These are phyloP conservation scores for Spinellus fusiger DNA, from an alignment of 192 early-diverging fungal species.

Conservation along the genomic window DNA sequence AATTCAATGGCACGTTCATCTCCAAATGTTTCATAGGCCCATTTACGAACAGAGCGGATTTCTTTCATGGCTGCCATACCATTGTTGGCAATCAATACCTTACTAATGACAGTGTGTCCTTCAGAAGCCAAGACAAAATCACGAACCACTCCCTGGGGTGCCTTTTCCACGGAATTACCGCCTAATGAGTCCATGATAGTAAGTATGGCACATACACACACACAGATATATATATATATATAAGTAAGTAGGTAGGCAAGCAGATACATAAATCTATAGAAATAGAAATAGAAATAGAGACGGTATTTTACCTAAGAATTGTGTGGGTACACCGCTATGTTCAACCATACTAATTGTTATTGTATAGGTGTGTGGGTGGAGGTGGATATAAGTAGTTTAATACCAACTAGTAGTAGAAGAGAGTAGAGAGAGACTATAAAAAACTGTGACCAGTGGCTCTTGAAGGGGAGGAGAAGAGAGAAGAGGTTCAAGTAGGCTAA, in stretches of 20 bases:
- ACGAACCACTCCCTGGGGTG: slow-evolving; percentile 58
- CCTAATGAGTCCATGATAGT: slow-evolving; percentile 51
- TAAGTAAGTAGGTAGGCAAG: neutral
- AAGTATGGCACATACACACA: neutral
- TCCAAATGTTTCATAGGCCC: slow-evolving; percentile 98
- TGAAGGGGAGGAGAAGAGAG: too few relatives aligned
- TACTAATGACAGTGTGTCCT: slow-evolving; percentile 86
- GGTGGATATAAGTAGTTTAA: neutral
- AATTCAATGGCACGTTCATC: slow-evolving; percentile 94
- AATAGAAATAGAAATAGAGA: neutral
- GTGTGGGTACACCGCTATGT: slow-evolving; percentile 2
- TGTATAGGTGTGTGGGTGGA: neutral
- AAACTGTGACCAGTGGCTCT: too few relatives aligned
- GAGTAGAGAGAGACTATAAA: neutral
- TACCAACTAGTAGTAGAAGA: neutral
- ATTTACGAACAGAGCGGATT: slow-evolving; percentile 95
- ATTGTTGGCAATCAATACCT: slow-evolving; percentile 98
- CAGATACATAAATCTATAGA: neutral
- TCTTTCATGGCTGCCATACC: slow-evolving; percentile 99
- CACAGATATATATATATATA: neutral
- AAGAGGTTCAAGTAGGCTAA: too few relatives aligned
- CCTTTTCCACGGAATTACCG: slow-evolving; percentile 61
- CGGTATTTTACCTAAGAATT: neutral
- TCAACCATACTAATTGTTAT: slow-evolving; percentile 5
- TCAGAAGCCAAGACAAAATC: slow-evolving; percentile 72